Conservation (phyloP, 345 rosid genomes). For the Eucalyptus polybractea region DNA sequence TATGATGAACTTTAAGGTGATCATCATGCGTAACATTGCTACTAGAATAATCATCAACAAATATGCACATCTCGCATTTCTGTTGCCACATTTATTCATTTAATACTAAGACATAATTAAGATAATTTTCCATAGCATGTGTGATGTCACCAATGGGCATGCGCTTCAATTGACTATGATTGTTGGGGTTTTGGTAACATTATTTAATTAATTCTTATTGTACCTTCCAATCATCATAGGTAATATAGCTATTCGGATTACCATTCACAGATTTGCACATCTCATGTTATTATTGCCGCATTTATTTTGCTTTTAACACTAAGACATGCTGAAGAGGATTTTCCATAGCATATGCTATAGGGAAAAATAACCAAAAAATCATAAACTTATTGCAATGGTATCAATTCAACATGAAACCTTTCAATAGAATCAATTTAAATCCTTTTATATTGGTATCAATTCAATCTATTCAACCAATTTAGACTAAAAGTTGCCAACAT, state of each 20-base stretch:
- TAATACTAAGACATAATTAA: not conserved
- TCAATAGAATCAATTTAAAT: rapidly evolving
- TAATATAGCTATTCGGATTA: not conserved
- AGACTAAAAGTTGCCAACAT: rapidly evolving
- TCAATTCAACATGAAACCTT: rapidly evolving
- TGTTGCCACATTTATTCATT: not conserved
- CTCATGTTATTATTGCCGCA: not conserved
- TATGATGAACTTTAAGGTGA: not conserved
- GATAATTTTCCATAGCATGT: not conserved
- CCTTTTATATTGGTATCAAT: too few relatives aligned
- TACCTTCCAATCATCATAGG: not conserved
- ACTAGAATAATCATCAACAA: not conserved
- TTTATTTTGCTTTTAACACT: not conserved
- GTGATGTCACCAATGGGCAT: not conserved
- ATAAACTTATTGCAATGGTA: not conserved
- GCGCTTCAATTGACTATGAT: not conserved
- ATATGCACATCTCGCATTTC: not conserved
- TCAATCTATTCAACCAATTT: rapidly evolving
- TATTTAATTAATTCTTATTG: not conserved
- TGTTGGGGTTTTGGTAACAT: not conserved
- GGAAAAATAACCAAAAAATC: not conserved
- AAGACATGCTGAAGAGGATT: not conserved
- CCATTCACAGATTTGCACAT: too few relatives aligned
- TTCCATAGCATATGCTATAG: not conserved
- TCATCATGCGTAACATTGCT: not conserved